These are phyloP conservation scores for Drosera capensis DNA, from an alignment of 148 eudicot genomes.

Conservation along the genomic window DNA sequence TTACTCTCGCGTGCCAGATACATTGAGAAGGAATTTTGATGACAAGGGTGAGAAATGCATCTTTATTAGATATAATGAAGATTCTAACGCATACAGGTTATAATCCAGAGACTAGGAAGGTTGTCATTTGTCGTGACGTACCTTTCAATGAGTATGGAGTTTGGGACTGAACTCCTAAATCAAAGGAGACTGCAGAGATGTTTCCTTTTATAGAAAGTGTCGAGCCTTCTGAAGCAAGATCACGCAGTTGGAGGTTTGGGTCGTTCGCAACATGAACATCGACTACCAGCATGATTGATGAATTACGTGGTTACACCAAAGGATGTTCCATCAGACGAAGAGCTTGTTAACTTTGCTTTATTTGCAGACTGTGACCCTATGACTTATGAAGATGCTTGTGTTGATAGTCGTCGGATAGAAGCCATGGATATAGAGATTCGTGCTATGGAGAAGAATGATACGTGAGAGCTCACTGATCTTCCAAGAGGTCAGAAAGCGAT, in stretches of 20 bases:
- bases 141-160: no score
- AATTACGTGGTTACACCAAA: not conserved
- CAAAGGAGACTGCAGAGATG: no score
- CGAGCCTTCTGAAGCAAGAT: not conserved
- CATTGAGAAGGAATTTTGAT: no score
- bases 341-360: not conserved
- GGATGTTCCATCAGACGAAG: not conserved
- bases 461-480: not conserved
- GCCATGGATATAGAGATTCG: slow-evolving; percentile 2
- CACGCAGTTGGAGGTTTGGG: not conserved
- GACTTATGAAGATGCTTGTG: not conserved
- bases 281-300: not conserved
- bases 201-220: no score
- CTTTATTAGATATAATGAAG: no score
- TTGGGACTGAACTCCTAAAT: no score
- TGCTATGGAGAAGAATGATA: slow-evolving; percentile 1
- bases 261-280: not conserved
- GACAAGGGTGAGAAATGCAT: no score
- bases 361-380: not conserved
- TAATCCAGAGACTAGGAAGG: no score
- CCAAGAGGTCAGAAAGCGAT: not conserved
- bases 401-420: not conserved
- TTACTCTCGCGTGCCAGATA: no score
- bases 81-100: no score
- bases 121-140: no score